phyloP scores from a whole-genome alignment of 148 eudicot species.

The Talinum fruticosum region DNA sequence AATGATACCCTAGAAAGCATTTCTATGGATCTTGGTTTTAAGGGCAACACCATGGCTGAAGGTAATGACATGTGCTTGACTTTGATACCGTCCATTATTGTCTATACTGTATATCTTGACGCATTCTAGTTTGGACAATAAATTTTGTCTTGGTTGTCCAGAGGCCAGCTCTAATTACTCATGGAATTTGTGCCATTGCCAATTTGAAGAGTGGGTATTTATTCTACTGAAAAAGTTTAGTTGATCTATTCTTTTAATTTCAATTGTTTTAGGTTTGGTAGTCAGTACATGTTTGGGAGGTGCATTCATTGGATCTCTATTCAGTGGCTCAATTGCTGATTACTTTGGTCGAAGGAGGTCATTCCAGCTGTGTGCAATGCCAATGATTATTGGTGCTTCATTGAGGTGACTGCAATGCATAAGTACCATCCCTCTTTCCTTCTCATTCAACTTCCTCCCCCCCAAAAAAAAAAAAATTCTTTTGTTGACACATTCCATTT shows the following conservation, averaged over 20 bases:
- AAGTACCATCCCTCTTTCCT: neutral
- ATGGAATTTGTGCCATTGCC: neutral
- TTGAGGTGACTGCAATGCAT: slow-evolving; percentile 47
- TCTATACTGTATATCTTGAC: neutral
- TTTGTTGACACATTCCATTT: too few relatives aligned
- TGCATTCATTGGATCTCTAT: slow-evolving; percentile 80
- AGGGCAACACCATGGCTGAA: slow-evolving; percentile 75
- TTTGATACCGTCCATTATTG: neutral
- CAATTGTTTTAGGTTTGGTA: slow-evolving; percentile 58
- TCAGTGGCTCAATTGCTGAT: slow-evolving; percentile 89
- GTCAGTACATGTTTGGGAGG: slow-evolving; percentile 87
- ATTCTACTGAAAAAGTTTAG: neutral
- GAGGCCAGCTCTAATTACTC: neutral
- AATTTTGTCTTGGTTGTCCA: neutral
- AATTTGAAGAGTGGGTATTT: neutral
- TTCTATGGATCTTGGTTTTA: slow-evolving; percentile 74
- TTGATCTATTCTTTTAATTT: neutral
- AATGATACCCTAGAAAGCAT: slow-evolving; percentile 87
- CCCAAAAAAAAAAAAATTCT: too few relatives aligned
- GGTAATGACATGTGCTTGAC: slow-evolving; percentile 42
- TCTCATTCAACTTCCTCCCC: slow-evolving; percentile 1
- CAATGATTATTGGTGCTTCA: slow-evolving; percentile 80
- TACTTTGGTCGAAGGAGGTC: slow-evolving; percentile 77
- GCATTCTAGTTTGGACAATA: neutral
- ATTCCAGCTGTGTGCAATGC: slow-evolving; percentile 79